A percentile compares a stretch with the other conserved stretches of the same genome.
Evolutionary conservation across 495 filamentous ascomycete genomes (phyloP).

Genomic region (Trichoderma gamsii): DNA sequence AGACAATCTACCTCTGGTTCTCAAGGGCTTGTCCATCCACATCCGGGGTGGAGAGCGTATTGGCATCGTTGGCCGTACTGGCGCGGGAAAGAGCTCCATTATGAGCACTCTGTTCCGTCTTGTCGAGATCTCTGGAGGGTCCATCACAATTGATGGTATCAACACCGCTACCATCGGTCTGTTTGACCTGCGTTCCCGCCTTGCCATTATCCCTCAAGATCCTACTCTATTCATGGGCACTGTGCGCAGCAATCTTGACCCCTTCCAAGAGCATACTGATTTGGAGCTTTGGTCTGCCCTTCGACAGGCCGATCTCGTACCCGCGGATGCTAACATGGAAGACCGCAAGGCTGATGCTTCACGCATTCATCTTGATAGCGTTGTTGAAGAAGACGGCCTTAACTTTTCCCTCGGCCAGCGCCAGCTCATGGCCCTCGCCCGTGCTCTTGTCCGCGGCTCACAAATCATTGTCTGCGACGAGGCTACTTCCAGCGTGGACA

Average conservation of each 20-base stretch:
- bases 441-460: constrained; percentile 76
- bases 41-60: constrained; percentile 82
- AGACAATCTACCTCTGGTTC: constrained; percentile 71
- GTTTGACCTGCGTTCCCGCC: constrained; percentile 75
- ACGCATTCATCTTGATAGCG: constrained; percentile 73
- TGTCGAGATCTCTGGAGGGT: constrained; percentile 75
- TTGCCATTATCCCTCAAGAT: constrained; percentile 95
- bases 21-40: constrained; percentile 71
- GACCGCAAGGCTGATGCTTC: constrained; percentile 29
- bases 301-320: constrained; percentile 71
- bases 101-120: constrained; percentile 91
- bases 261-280: constrained; percentile 82
- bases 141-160: constrained; percentile 83
- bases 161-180: constrained; percentile 82
- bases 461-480: constrained; percentile 97
- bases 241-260: constrained; percentile 84
- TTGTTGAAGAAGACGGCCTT: constrained; percentile 88
- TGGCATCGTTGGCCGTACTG: constrained; percentile 88
- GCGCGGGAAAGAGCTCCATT: constrained; percentile 91
- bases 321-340: constrained; percentile 33
- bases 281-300: constrained; percentile 83
- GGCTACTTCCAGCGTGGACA: constrained; percentile 86
- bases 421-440: constrained; percentile 89
- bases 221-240: constrained; percentile 92
- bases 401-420: constrained; percentile 97